Evolutionary conservation across 495 filamentous ascomycete genomes (phyloP).

Genomic region (Aspergillus wentii): DNA sequence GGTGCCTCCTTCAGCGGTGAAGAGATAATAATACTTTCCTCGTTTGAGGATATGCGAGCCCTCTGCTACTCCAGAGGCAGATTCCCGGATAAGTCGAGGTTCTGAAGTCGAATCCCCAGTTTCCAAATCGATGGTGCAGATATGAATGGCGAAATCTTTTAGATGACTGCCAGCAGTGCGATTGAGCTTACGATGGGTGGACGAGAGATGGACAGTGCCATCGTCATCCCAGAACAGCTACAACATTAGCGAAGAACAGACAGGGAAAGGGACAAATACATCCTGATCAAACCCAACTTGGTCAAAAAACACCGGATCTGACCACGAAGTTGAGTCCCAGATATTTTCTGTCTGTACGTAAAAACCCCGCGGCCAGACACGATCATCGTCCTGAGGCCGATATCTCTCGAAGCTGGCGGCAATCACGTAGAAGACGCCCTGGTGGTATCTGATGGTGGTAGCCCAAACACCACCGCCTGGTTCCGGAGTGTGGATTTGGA

Average conservation of each 20-base stretch:
- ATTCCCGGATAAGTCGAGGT: slow-evolving; percentile 48
- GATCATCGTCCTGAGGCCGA: slow-evolving; percentile 36
- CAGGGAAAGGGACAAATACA: slow-evolving; percentile 16
- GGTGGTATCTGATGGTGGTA: slow-evolving; percentile 35
- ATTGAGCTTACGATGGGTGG: slow-evolving; percentile 28
- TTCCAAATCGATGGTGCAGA: slow-evolving; percentile 31
- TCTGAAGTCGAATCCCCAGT: slow-evolving; percentile 29
- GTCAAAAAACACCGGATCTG: slow-evolving; percentile 45
- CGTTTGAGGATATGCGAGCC: slow-evolving; percentile 64
- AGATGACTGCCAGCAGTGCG: slow-evolving; percentile 19
- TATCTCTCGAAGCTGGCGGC: slow-evolving; percentile 37
- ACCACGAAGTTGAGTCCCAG: slow-evolving; percentile 42
- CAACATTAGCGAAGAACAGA: neutral
- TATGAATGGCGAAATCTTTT: slow-evolving; percentile 37
- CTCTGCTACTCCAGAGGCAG: slow-evolving; percentile 50
- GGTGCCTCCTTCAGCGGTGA: slow-evolving; percentile 65
- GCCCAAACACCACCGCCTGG: slow-evolving; percentile 46
- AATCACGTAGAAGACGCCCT: slow-evolving; percentile 35
- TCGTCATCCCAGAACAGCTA: slow-evolving; percentile 41
- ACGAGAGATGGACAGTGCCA: slow-evolving; percentile 32
- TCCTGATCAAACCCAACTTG: slow-evolving; percentile 44
- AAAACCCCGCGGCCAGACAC: slow-evolving; percentile 43
- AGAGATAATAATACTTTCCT: slow-evolving; percentile 62
- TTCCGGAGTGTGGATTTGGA: slow-evolving; percentile 56
- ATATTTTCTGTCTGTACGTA: slow-evolving; percentile 44